phyloP scores from a whole-genome alignment of 2,329 filamentous ascomycete genomes.

The Gremmenia infestans region DNA sequence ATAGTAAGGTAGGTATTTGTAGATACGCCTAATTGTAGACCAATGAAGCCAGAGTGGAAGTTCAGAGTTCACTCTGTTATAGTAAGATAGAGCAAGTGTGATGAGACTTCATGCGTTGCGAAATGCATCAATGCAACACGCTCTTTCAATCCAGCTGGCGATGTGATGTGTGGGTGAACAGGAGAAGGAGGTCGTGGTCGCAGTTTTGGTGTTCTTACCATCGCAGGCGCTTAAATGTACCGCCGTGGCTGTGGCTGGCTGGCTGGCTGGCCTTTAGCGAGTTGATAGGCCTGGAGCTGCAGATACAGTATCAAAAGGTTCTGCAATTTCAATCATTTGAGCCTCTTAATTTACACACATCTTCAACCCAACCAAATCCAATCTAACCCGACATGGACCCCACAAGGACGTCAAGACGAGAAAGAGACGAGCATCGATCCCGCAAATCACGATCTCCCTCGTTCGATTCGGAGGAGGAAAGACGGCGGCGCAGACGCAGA shows the following conservation, averaged over 20 bases:
- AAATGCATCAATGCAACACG: background rate
- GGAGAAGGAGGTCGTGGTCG: background rate
- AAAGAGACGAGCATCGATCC: conserved; percentile 16
- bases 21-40: no score
- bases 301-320: background rate
- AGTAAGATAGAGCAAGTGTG: background rate
- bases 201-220: background rate
- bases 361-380: background rate
- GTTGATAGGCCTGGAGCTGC: background rate
- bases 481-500: conserved; percentile 20
- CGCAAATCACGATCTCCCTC: conserved; percentile 24
- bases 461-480: conserved; percentile 27
- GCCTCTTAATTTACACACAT: background rate
- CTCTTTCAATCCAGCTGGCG: background rate
- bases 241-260: background rate
- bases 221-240: no score
- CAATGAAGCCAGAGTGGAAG: no score
- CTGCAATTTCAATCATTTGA: background rate
- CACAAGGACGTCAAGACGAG: conserved; percentile 1
- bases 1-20: no score
- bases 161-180: no score
- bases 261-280: background rate
- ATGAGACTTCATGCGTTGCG: background rate
- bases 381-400: background rate
- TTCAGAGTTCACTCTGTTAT: no score